Base-by-base conservation (phyloP, 1,284 basidiomycete species). In the Ganoderma lucidum region DNA sequence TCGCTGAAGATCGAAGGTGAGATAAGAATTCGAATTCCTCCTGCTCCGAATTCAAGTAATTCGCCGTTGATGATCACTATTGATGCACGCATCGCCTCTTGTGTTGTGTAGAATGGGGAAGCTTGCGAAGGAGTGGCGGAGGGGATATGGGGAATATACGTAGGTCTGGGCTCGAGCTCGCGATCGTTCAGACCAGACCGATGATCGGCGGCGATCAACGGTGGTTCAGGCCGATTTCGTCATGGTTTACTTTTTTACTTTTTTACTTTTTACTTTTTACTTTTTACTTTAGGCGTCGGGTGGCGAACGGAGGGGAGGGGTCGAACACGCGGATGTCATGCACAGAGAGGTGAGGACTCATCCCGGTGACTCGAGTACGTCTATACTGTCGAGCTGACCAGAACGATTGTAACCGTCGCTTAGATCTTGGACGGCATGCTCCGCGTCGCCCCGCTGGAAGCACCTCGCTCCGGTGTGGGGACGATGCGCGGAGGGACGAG, bases 381-480 rank as follows among this genome's bases (percentile, higher is more conserved):
- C 44, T 0, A 45, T 2, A 23, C n/a, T 23, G 14, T n/a, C 9
- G 32, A 15, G 15, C 15, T 56, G 14, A 56, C 15, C 3, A 8
- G 35, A 35, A 35, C 32, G 17, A 23, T 23, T 23, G 23, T 23
- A 23, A n/a, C n/a, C 19, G 35, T 12, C 28, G 2, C 39, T 60
- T 63, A 91, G 89, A 83, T 90, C 44, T 83, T 91, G 39, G 87
- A 90, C 41, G 70, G 75, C 9, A 85, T 91, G 80, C 83, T 91
- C 3, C 3, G 75, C 72, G 0, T 80, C 81, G 3, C 73, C 82
- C 0, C 80, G 83, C 39, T 91, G 89, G 89, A 74, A 80, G 1
- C 77, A 83, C 41, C 77, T 90, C 23, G 83, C 81, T 3, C 64
- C 75, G 0, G 55, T 78, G 19, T 87, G 86, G 82, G 82, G 81